A percentile compares a stretch with the other conserved stretches of the same genome.
These are phyloP conservation scores for Chloris gayana DNA, from an alignment of 176 grass and related monocot genomes.

Conservation along the genomic window DNA sequence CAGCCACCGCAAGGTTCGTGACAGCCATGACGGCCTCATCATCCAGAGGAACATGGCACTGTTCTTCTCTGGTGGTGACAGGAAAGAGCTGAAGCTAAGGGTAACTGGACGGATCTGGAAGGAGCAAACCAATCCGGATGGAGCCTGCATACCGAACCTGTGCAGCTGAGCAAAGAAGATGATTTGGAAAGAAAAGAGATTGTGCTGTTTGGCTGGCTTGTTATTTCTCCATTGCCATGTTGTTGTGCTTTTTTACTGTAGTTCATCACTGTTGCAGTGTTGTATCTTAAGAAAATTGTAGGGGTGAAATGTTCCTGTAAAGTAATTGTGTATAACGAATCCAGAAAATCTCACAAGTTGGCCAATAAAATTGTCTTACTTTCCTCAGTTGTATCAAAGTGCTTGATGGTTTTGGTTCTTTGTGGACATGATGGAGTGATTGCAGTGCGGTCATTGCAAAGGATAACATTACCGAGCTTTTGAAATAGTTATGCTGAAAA, in stretches of 20 bases:
- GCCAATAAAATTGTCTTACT: slow-evolving; percentile 19
- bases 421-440: too few species aligned
- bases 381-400: neutral
- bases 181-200: slow-evolving; percentile 14
- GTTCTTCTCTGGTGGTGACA: slow-evolving; percentile 74
- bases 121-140: slow-evolving; percentile 63
- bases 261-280: slow-evolving; percentile 30
- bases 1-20: slow-evolving; percentile 77
- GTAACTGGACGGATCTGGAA: slow-evolving; percentile 79
- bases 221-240: slow-evolving; percentile 43
- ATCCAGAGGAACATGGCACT: slow-evolving; percentile 93
- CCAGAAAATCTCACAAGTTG: slow-evolving; percentile 41
- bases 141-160: slow-evolving; percentile 72
- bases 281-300: slow-evolving; percentile 32
- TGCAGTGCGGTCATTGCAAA: too few species aligned
- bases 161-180: slow-evolving; percentile 55
- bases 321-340: slow-evolving; percentile 58
- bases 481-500: too few species aligned
- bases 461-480: too few species aligned
- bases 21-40: slow-evolving; percentile 85
- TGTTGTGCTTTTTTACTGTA: slow-evolving; percentile 41
- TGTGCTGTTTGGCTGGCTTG: slow-evolving; percentile 50
- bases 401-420: too few species aligned
- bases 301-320: slow-evolving; percentile 52
- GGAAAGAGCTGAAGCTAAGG: slow-evolving; percentile 79